Conservation (phyloP, 2,329 filamentous ascomycete species). For the Ilyonectria mors-panacis region DNA sequence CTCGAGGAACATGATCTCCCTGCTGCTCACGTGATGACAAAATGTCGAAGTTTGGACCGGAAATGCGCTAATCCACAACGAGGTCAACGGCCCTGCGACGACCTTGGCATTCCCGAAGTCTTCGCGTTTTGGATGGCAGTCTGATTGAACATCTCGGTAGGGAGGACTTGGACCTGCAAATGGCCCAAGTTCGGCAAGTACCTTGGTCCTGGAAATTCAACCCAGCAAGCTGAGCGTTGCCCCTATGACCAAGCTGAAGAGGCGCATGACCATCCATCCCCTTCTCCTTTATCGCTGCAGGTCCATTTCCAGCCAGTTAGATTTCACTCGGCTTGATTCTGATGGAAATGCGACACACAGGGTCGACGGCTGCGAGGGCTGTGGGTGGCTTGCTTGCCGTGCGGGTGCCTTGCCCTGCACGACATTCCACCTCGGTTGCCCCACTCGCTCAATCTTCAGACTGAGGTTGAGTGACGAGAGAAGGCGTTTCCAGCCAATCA, state of each 20-base stretch:
- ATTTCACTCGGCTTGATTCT: slow-evolving; percentile 7
- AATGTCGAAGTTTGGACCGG: slow-evolving; percentile 1
- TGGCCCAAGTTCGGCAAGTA: slow-evolving; percentile 20
- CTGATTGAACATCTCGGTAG: slow-evolving; percentile 42
- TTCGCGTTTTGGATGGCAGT: slow-evolving; percentile 21
- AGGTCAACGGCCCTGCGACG: slow-evolving; percentile 12
- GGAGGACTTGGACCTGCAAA: slow-evolving; percentile 36
- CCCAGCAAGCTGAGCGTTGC: background rate
- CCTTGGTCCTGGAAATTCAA: slow-evolving; percentile 28
- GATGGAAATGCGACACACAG: slow-evolving; percentile 14
- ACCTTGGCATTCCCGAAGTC: slow-evolving; percentile 46
- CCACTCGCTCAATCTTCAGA: slow-evolving; percentile 44
- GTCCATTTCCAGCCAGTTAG: background rate
- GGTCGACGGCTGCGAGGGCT: slow-evolving; percentile 3
- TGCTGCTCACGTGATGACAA: slow-evolving; percentile 22
- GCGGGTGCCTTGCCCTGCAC: slow-evolving; percentile 42
- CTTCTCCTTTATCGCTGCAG: background rate
- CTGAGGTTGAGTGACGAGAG: slow-evolving; percentile 32
- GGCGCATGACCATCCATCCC: background rate
- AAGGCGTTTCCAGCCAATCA: slow-evolving; percentile 41
- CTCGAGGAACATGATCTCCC: background rate
- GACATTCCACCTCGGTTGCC: slow-evolving; percentile 44
- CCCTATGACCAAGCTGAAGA: background rate
- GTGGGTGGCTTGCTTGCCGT: slow-evolving; percentile 42
- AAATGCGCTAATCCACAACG: slow-evolving; percentile 21